Evolutionary conservation across 805 yeast species (phyloP), one percentile per base, ranked within the genome.

Genomic region (Spathaspora boniae): DNA sequence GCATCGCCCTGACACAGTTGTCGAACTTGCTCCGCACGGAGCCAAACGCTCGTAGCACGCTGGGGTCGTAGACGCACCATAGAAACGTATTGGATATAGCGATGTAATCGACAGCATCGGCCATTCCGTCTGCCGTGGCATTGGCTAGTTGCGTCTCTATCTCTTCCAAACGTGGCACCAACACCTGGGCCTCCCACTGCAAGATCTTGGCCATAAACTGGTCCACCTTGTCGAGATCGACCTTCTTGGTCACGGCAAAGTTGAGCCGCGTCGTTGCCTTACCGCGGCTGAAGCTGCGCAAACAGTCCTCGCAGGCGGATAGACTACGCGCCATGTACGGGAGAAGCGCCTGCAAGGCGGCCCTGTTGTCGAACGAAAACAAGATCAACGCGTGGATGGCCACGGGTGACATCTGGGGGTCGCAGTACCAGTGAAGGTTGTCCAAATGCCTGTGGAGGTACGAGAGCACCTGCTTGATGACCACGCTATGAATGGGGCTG

Each of bases 361-460:
- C 68, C 25, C 62, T 62, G 17, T 66, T 73, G 3, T 69, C 68
- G 46, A 81, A 79, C 3, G 88, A 79, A 50, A 80, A 80, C 40
- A 79, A 58, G 11, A 82, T 73, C 36, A 82, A 54, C 7, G 72
- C 60, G 48, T 80, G 80, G 9, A 71, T 65, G 7, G 82, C 63
- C 15, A 77, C 64, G 2, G 76, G 72, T 27, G 59, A 61, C 40
- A 73, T 59, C 20, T 54, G 53, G 6, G 61, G 60, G 47, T 78
- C 74, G 54, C 88, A 81, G 51, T 79, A 82, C 46, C 75, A 56
- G 44, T 82, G 85, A n/a, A 44, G 47, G 5, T 46, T 47, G 5
- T 33, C 19, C 25, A 39, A 36, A 27, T 49, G 31, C 9, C 45
- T 44, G 15, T 38, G 31, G 31, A 61, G 44, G 40, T 51, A 60